phyloP scores from a whole-genome alignment of 164 flowering plant genomes.

The Piper betle region DNA sequence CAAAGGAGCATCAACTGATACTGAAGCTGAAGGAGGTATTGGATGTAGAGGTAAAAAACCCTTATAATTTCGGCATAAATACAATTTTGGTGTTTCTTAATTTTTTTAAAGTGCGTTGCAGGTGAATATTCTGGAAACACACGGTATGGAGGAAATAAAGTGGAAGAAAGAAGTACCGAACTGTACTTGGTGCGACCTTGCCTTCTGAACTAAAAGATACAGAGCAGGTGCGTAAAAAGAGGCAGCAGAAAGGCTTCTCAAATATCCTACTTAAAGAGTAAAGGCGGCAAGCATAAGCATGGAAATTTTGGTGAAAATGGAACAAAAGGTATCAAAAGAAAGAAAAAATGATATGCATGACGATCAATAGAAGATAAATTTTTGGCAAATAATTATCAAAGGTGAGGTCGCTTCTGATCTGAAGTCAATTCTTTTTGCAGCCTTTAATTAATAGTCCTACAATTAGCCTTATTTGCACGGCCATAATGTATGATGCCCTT shows the following conservation, averaged over 20 bases:
- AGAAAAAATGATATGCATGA: conserved; percentile 2
- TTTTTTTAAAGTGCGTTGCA: conserved; percentile 8
- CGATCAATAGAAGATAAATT: too few species aligned
- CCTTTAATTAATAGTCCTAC: too few species aligned
- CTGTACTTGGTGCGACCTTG: conserved; percentile 64
- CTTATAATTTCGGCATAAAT: background rate
- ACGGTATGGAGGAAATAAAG: conserved; percentile 23
- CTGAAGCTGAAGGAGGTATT: conserved; percentile 20
- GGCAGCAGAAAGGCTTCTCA: conserved; percentile 56
- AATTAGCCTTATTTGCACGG: background rate
- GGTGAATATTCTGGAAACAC: conserved; percentile 16
- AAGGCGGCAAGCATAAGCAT: conserved; percentile 27
- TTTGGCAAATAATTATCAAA: too few species aligned
- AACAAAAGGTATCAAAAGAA: conserved; percentile 16
- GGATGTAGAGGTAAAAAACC: conserved; percentile 27
- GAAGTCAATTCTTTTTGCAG: too few species aligned
- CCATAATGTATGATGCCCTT: background rate
- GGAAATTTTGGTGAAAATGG: conserved; percentile 23
- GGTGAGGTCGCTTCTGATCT: too few species aligned
- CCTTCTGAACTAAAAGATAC: conserved; percentile 66
- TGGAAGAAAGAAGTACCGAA: conserved; percentile 29
- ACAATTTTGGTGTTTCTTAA: background rate
- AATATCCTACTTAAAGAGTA: conserved; percentile 40
- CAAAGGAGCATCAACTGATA: conserved; percentile 27
- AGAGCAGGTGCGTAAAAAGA: conserved; percentile 70